These are phyloP conservation scores for Dispira parvispora DNA, from an alignment of 192 early-diverging fungal genomes.

Conservation along the genomic window DNA sequence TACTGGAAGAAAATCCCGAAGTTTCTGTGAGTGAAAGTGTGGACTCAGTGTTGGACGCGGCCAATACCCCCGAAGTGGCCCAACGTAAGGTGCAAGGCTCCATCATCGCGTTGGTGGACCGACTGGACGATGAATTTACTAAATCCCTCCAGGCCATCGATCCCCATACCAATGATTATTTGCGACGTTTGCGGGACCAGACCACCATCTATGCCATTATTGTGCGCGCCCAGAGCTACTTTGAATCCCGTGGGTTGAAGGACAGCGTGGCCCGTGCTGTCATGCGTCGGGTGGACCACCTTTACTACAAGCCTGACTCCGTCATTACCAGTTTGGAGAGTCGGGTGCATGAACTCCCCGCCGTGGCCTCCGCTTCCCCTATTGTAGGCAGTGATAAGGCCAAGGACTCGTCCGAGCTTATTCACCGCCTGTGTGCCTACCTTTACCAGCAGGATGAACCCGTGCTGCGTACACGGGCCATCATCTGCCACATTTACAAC, in stretches of 20 bases:
- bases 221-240: constrained; percentile 76
- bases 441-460: constrained; percentile 76
- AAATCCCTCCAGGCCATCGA: constrained; percentile 91
- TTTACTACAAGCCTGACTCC: constrained; percentile 95
- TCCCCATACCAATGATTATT: constrained; percentile 92
- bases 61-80: constrained; percentile 32
- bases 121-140: constrained; percentile 94
- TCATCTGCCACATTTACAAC: constrained; percentile 95
- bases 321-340: constrained; percentile 62
- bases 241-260: constrained; percentile 41
- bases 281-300: constrained; percentile 80
- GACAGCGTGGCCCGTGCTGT: constrained; percentile 54
- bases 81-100: constrained; percentile 43
- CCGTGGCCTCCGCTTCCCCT: constrained; percentile 22
- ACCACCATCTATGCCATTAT: constrained; percentile 71
- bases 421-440: constrained; percentile 71
- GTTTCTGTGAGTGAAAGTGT: constrained; percentile 52
- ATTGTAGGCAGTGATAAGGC: constrained; percentile 17
- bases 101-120: constrained; percentile 73
- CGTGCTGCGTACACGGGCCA: constrained; percentile 76
- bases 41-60: constrained; percentile 42
- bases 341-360: constrained; percentile 26
- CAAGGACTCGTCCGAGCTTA: constrained; percentile 39
- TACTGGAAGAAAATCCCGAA: constrained; percentile 58
- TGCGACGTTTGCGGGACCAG: constrained; percentile 86